Base-by-base conservation (phyloP, 2,329 filamentous ascomycete genomes). In the Lomentospora prolificans region DNA sequence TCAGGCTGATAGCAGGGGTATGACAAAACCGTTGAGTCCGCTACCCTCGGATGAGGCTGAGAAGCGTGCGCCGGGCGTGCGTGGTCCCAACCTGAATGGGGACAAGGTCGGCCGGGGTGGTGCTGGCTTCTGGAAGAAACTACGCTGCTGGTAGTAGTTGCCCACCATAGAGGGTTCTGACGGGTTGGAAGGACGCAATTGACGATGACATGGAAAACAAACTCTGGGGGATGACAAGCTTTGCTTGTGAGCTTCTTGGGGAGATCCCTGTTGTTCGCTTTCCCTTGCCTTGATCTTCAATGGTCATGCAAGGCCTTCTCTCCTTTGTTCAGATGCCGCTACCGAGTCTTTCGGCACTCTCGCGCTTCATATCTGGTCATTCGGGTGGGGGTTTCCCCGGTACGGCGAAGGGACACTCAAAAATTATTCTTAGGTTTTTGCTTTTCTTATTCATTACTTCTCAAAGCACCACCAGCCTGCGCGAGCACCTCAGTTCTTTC, bases 21-120 rank as follows among this genome's bases (percentile, higher is more conserved):
- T 79, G 69, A 82, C 80, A 19, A 80, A 79, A 69, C 79, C 80
- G 24, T 64, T 82, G 53, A 80, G 76, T 17, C 80, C 80, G 25
- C 66, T 82, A 54, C 75, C 76, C 1, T 61, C 58, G 9, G 64
- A 67, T 27, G 59, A 58, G 12, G 64, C 66, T 33, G 74, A 78
- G 65, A 77, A 78, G 65, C 39, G 53, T 17, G 53, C 27, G 0
- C 71, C 72, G 0, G 72, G 77, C 17, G 64, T 74, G 6, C 70
- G 75, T 25, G 75, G 74, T 1, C 71, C 73, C 9, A 72, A 66
- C 33, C 61, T 75, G 6, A 67, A 71, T 14, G 72, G 72, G n/a
- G 70, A 75, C 22, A 70, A 69, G 30, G 61, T 76, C 9, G 75
- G 74, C 1, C 67, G 70, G 30, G 55, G 14, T 27, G 50, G 50